Evolutionary conservation across 2,329 filamentous ascomycete genomes (phyloP).

Genomic region (Thielaviopsis ethacetica): DNA sequence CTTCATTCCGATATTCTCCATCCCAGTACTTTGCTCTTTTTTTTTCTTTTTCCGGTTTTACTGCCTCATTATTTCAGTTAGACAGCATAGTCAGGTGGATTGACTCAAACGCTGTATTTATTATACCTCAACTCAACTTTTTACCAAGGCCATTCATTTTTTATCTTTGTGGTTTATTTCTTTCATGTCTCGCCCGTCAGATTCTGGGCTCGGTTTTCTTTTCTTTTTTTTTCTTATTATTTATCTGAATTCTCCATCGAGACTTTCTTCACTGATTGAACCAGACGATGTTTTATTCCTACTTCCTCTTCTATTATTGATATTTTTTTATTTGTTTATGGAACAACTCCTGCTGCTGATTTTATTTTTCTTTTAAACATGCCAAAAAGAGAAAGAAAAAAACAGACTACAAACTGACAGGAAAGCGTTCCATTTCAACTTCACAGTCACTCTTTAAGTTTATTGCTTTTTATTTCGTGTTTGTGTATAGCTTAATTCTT

Average conservation of each 20-base stretch:
- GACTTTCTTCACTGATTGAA: conserved; percentile 1
- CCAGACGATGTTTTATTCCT: conserved; percentile 5
- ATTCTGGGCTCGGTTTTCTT: conserved; percentile 3
- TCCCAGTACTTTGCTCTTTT: neutral
- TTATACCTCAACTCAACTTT: neutral
- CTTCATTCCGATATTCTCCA: neutral
- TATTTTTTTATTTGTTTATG: neutral
- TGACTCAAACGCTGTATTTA: conserved; percentile 1
- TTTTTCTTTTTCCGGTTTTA: neutral
- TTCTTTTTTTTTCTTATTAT: conserved; percentile 4
- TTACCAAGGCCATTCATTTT: conserved; percentile 1
- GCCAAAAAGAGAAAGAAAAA: too few relatives aligned
- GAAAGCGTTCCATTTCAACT: too few relatives aligned
- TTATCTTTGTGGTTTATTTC: conserved; percentile 4
- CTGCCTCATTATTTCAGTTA: neutral
- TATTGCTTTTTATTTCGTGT: neutral
- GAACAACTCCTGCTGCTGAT: neutral
- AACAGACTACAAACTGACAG: too few relatives aligned
- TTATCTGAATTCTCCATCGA: conserved; percentile 1
- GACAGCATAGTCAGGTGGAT: neutral
- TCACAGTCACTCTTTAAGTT: too few relatives aligned
- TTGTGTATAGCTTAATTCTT: neutral
- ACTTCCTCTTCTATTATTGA: neutral
- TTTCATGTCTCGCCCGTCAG: neutral
- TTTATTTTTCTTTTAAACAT: neutral